These are phyloP conservation scores for Priceomyces melissophilus DNA, from an alignment of 805 yeast genomes.

Conservation along the genomic window DNA sequence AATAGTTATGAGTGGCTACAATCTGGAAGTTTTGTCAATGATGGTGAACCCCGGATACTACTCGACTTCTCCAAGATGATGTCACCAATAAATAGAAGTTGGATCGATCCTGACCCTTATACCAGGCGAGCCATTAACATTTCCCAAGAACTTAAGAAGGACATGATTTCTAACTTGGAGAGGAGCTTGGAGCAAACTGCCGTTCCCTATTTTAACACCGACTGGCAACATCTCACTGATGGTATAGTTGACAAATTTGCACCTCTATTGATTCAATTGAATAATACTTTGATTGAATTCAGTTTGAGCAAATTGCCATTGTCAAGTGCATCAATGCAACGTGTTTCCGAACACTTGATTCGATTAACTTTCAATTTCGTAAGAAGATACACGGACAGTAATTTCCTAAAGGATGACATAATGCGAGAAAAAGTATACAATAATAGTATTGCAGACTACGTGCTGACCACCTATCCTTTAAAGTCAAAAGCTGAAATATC, in stretches of 20 bases:
- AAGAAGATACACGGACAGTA: slow-evolving; percentile 38
- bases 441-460: slow-evolving; percentile 45
- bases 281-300: slow-evolving; percentile 28
- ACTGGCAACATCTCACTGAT: slow-evolving; percentile 56
- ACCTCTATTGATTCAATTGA: slow-evolving; percentile 43
- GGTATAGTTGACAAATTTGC: slow-evolving; percentile 51
- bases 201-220: slow-evolving; percentile 3
- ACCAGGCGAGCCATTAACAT: slow-evolving; percentile 5
- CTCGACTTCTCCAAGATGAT: slow-evolving; percentile 52
- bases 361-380: slow-evolving; percentile 41
- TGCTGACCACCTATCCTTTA: slow-evolving; percentile 39
- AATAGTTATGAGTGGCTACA: slow-evolving; percentile 42
- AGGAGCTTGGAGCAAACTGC: not conserved
- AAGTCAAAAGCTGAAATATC: slow-evolving; percentile 40
- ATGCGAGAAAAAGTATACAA: slow-evolving; percentile 22
- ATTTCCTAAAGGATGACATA: slow-evolving; percentile 7
- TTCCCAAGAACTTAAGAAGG: slow-evolving; percentile 2
- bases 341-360: slow-evolving; percentile 32
- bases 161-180: slow-evolving; percentile 3
- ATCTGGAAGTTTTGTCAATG: slow-evolving; percentile 46
- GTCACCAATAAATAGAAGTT: slow-evolving; percentile 52
- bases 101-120: slow-evolving; percentile 48
- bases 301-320: not conserved
- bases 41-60: slow-evolving; percentile 46
- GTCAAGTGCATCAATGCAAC: slow-evolving; percentile 19